Conservation (phyloP, 2,329 filamentous ascomycete species). For the Didymella sp. region DNA sequence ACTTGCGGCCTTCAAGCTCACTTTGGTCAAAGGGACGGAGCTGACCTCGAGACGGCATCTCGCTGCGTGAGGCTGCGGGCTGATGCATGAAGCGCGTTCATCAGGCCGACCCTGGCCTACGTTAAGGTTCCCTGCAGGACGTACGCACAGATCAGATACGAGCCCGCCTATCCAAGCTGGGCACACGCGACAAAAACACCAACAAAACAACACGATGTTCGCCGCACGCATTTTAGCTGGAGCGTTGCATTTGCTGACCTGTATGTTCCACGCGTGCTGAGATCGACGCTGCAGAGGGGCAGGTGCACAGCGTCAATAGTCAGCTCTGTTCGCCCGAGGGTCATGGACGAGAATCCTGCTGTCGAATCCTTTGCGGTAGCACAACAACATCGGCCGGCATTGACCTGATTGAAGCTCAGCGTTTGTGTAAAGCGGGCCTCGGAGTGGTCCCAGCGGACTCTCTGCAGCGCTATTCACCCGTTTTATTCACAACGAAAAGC, state of each 20-base stretch:
- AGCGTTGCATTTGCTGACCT: slow-evolving; percentile 10
- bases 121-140: slow-evolving; percentile 19
- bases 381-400: slow-evolving; percentile 32
- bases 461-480: slow-evolving; percentile 44
- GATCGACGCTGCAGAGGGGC: slow-evolving; percentile 15
- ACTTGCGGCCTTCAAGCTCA: slow-evolving; percentile 8
- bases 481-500: slow-evolving; percentile 36
- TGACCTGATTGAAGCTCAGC: slow-evolving; percentile 33
- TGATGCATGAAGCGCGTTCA: slow-evolving; percentile 23
- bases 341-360: slow-evolving; percentile 16
- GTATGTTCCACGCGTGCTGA: slow-evolving; percentile 3
- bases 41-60: slow-evolving; percentile 19
- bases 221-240: slow-evolving; percentile 8
- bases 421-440: slow-evolving; percentile 19
- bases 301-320: slow-evolving; percentile 16
- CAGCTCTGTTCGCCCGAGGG: slow-evolving; percentile 11
- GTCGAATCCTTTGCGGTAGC: slow-evolving; percentile 26
- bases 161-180: slow-evolving; percentile 27
- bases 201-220: slow-evolving; percentile 18
- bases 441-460: slow-evolving; percentile 25
- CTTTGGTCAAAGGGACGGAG: slow-evolving; percentile 10
- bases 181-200: slow-evolving; percentile 25
- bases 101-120: slow-evolving; percentile 27
- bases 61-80: slow-evolving; percentile 16
- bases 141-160: slow-evolving; percentile 28